Evolutionary conservation across 2,329 filamentous ascomycete species (phyloP), one percentile per base, ranked within the genome.

Genomic region (Microcera coccophila): DNA sequence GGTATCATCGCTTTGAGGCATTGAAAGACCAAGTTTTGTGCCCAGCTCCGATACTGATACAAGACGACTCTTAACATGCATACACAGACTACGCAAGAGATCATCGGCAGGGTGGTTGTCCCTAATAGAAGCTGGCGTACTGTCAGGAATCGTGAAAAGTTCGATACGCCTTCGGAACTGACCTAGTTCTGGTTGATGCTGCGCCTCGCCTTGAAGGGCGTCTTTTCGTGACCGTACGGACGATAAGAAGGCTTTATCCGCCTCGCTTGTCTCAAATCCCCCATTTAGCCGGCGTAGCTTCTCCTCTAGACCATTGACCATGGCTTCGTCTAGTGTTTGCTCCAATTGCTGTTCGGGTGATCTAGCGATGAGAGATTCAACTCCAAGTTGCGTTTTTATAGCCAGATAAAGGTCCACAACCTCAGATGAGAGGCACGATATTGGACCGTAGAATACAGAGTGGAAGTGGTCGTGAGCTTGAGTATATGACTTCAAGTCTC

Each of bases 291-390:
- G 54, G 10, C 59, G 67, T 36, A 76, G 53, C 34, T 66, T 65
- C 10, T 71, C 69, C 19, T 84, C 72, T 3, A 86, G 62, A 4
- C 84, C 69, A 8, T 73, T 66, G 5, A 75, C 70, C 26, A 87
- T 71, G 3, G 79, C 70, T 40, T 80, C 74, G 10, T 74, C 72
- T 14, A 84, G 59, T 15, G 74, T 66, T 14, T 79, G 75, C 12
- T 79, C 77, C 12, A 70, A 66, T 14, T 58, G 55, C 39, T 79
- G 64, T 14, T 71, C 74, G 41, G 74, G 76, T 1, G 72, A 67
- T 36, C 75, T 62, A 5, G 66, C 67, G 32, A 74, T 67, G 16
- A 84, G 65, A 10, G 71, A 70, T 35, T 74, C 67, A 45, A 85
- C 80, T 38, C 83, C 63, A 44, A 65, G 57, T 37, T 73, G 71